Evolutionary conservation across 2,329 filamentous ascomycete genomes (phyloP).

Genomic region (Sodiomyces alkalinus): DNA sequence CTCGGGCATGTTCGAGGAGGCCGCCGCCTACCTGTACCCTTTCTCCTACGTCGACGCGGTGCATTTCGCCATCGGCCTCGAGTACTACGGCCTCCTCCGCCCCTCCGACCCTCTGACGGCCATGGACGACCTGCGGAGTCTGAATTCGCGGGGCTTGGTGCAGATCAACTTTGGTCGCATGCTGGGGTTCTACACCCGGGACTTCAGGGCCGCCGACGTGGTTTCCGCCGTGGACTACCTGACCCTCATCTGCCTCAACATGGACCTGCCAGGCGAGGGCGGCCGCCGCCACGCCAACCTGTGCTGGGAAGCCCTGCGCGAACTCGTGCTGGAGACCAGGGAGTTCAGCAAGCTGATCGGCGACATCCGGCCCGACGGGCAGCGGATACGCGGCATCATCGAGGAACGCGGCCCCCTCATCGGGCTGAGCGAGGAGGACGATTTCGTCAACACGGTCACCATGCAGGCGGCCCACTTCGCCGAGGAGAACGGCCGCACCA

Average conservation of each 20-base stretch:
- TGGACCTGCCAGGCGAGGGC: constrained; percentile 59
- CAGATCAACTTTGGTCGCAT: constrained; percentile 93
- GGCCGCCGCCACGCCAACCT: constrained; percentile 65
- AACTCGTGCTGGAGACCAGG: constrained; percentile 89
- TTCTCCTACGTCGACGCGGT: constrained; percentile 89
- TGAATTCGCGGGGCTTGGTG: constrained; percentile 52
- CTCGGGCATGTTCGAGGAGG: constrained; percentile 87
- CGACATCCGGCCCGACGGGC: constrained; percentile 76
- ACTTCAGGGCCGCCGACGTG: constrained; percentile 84
- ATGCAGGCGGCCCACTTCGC: constrained; percentile 83
- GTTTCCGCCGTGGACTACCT: constrained; percentile 90
- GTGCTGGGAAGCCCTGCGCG: constrained; percentile 84
- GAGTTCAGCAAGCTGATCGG: constrained; percentile 91
- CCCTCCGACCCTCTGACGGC: constrained; percentile 67
- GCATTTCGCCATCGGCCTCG: constrained; percentile 81
- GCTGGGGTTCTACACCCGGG: constrained; percentile 86
- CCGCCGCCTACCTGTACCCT: constrained; percentile 77
- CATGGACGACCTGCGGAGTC: constrained; percentile 52
- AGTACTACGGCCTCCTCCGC: constrained; percentile 78
- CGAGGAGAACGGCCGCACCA: constrained; percentile 84
- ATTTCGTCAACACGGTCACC: constrained; percentile 86
- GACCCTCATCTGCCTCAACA: constrained; percentile 78
- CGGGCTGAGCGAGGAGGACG: constrained; percentile 60
- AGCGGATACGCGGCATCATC: constrained; percentile 71
- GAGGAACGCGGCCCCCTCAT: constrained; percentile 75